Base-by-base conservation (phyloP, 305 asterid species). In the Plantago coronopus region DNA sequence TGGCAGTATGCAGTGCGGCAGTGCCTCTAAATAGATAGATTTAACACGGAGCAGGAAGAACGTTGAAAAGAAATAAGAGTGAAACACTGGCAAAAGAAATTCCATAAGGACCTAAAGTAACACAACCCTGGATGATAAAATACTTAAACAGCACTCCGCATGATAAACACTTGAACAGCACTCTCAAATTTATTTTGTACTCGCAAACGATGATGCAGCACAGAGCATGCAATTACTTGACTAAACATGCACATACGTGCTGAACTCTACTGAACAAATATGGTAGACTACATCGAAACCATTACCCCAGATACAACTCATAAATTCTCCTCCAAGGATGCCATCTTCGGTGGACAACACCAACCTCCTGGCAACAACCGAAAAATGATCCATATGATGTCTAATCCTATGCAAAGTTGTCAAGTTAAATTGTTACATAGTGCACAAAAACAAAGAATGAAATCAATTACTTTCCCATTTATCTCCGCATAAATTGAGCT, bases 321-420 rank as follows among this genome's bases (percentile, higher is more conserved):
- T 93, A 87, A 66, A 79, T 80, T 82, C 98, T 85, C 79, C 77
- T 86, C 98, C 98, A 93, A 57, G 89, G 91, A 87, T 93, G 98
- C 97, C 98, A 93, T 80, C 98, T 84, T 78, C 89, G 77, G 74
- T 93, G 98, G 70, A 93, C 98, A 60, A 93, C 98, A 67, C 98
- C 98, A 72, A 89, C 64, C 76, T 89, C 96, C 98, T 91, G 79
- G 48, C 48, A 69, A 38, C 59, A 68, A 68, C 53, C 8, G 15
- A 38, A n/a, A 38, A 44, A n/a, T 31, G 17, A 49, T 18, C 10
- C 9, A 25, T 31, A 19, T 19, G 25, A 49, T 46, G 48, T 54
- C 55, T 63, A 37, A 38, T 63, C 45, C 62, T 44, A n/a, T 46
- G 54, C 19, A 54, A 70, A 58, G 54, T 43, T 45, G 31, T n/a